These are phyloP conservation scores for Puccinia sorghi DNA, from an alignment of 1,284 basidiomycete genomes.

Conservation along the genomic window DNA sequence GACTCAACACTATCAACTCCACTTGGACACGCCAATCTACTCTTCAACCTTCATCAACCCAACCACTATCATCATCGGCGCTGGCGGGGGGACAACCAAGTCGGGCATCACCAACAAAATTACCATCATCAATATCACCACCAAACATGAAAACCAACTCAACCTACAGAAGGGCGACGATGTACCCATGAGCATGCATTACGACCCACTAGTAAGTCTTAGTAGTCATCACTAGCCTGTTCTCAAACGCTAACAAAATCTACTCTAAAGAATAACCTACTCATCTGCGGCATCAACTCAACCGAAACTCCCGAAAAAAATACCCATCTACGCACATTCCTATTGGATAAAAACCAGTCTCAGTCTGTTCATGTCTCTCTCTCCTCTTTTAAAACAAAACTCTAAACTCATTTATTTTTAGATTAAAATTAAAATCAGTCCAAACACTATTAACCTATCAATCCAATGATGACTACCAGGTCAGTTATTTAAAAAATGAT, in stretches of 20 bases:
- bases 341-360: conserved; percentile 22
- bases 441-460: background rate
- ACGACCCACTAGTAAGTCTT: conserved; percentile 60
- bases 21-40: conserved; percentile 67
- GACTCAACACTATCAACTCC: conserved; percentile 24
- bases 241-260: too few relatives aligned
- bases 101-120: conserved; percentile 90
- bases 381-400: conserved; percentile 6
- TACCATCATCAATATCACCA: conserved; percentile 62
- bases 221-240: too few relatives aligned
- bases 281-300: conserved; percentile 43
- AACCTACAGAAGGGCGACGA: conserved; percentile 79
- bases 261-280: too few relatives aligned
- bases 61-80: conserved; percentile 74
- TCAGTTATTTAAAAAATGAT: too few relatives aligned
- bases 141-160: conserved; percentile 67
- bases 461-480: too few relatives aligned
- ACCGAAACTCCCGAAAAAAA: conserved; percentile 11
- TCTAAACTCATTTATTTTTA: background rate
- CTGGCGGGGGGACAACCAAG: conserved; percentile 77
- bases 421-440: conserved; percentile 20
- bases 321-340: conserved; percentile 29
- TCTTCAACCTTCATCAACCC: conserved; percentile 76
- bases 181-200: conserved; percentile 87
- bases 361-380: background rate